Percentiles rank a stretch among this genome's conserved stretches.
phyloP scores from a whole-genome alignment of 495 filamentous ascomycete genomes.

The Aspergillus cristatus region DNA sequence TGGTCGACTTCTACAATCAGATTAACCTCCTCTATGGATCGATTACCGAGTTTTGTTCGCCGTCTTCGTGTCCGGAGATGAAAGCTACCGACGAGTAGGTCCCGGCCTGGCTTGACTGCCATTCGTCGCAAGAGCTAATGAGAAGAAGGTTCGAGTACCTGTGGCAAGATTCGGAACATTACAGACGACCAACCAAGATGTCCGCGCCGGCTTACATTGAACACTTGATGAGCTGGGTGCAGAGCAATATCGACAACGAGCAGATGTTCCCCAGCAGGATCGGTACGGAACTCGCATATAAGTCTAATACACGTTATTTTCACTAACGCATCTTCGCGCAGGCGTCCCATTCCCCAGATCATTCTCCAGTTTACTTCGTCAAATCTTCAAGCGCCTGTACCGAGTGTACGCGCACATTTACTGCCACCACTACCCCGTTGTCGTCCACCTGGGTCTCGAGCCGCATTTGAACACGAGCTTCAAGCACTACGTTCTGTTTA shows the following conservation, averaged over 20 bases:
- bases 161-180: slow-evolving; percentile 92
- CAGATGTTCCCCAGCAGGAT: slow-evolving; percentile 87
- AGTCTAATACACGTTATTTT: too few species aligned
- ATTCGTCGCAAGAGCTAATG: neutral
- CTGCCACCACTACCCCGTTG: slow-evolving; percentile 97
- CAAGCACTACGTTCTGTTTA: slow-evolving; percentile 98
- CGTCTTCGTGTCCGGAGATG: slow-evolving; percentile 95
- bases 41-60: slow-evolving; percentile 98
- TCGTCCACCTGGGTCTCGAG: slow-evolving; percentile 89
- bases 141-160: slow-evolving; percentile 85
- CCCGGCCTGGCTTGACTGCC: slow-evolving; percentile 11
- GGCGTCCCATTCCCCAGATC: slow-evolving; percentile 93
- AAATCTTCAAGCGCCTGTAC: slow-evolving; percentile 97
- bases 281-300: slow-evolving; percentile 42
- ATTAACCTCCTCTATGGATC: slow-evolving; percentile 98
- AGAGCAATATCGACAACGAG: slow-evolving; percentile 92
- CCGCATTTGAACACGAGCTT: slow-evolving; percentile 98
- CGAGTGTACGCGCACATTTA: slow-evolving; percentile 99
- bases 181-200: slow-evolving; percentile 95
- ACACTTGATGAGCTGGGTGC: slow-evolving; percentile 94
- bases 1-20: slow-evolving; percentile 99
- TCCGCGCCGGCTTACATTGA: slow-evolving; percentile 94
- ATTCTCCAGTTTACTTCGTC: slow-evolving; percentile 76
- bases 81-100: slow-evolving; percentile 93
- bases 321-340: slow-evolving; percentile 15